Base-by-base conservation (phyloP, 2,329 filamentous ascomycete species). In the Phyllachora maydis region DNA sequence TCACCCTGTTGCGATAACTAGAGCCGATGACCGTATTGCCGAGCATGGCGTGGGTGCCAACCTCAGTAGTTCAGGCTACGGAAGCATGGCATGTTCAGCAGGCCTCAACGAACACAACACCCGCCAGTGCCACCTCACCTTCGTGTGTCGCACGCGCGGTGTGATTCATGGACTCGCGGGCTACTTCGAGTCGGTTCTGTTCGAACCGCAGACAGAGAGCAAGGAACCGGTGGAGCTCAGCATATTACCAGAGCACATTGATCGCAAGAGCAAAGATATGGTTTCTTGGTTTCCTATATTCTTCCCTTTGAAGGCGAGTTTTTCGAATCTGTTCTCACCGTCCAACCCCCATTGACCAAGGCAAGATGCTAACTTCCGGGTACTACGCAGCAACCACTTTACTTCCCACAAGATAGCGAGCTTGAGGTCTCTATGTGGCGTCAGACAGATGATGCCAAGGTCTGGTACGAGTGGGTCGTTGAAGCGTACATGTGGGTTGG, bases 201-300 rank as follows among this genome's bases (percentile, higher is more conserved):
- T 95, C 42, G 60, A 61, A 35, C 62, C 57, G 8, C 48, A 51
- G 29, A 31, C 36, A 14, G 42, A 34, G 26, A 46, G 37, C 13
- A 45, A 49, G 32, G 37, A 52, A 2, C 70, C 67, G 35, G 66
- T 93, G 4, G 85, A 95, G 52, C 61, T 98, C 29, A 91, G 81
- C 39, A 98, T 77, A 4, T 75, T 92, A 38, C 90, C 88, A 0
- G 76, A 91, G 32, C 78, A 74, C 15, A 95, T 98, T 50, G 79
- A 88, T 26, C 54, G 56, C 27, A 95, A 95, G 64, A 92, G 82
- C 56, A 76, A 75, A 41, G 83, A 90, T 38, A 98, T 98, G 90
- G 91, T 93, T 32, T 91, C 79, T 26, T 98, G 88, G 88, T 98
- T 98, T 45, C 88, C 88, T 2, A 95, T 98, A 15, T 93, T 85